A percentile compares a stretch with the other conserved stretches of the same genome.
Evolutionary conservation across 306 rosid species (phyloP).

Genomic region (Oemleria cerasiformis): DNA sequence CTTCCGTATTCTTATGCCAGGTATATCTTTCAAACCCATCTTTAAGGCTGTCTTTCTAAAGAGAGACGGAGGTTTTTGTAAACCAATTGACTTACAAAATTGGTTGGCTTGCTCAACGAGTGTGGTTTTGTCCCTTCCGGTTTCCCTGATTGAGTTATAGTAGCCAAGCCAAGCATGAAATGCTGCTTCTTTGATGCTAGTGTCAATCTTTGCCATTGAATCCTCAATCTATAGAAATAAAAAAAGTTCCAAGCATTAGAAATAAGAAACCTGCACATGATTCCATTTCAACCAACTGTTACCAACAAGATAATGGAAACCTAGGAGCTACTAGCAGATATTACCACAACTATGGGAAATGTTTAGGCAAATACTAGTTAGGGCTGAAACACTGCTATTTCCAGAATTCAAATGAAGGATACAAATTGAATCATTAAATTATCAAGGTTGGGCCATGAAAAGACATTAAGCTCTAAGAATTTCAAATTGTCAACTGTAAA

Average conservation of each 20-base stretch:
- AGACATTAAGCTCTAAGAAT: background rate
- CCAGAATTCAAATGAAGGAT: background rate
- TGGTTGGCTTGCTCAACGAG: conserved; percentile 61
- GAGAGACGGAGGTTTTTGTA: conserved; percentile 77
- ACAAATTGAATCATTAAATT: background rate
- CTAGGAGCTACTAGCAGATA: background rate
- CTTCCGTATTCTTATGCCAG: conserved; percentile 74
- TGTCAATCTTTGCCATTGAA: conserved; percentile 69
- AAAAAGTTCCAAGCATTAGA: conserved; percentile 8
- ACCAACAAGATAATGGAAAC: background rate
- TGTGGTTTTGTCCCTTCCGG: conserved; percentile 77
- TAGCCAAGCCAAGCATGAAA: conserved; percentile 96
- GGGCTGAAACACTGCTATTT: background rate
- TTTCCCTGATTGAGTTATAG: conserved; percentile 82
- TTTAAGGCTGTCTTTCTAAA: conserved; percentile 74
- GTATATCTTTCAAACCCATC: conserved; percentile 92
- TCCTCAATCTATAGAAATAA: conserved; percentile 57
- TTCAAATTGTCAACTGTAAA: background rate
- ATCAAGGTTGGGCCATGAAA: background rate
- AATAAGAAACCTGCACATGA: background rate
- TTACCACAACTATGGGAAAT: background rate
- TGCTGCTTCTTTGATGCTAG: conserved; percentile 77
- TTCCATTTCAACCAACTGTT: background rate
- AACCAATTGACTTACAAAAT: conserved; percentile 77
- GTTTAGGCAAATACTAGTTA: background rate